Evolutionary conservation across 2,329 filamentous ascomycete species (phyloP), one percentile per base, ranked within the genome.

Genomic region (Paracoccidioides brasiliensis): DNA sequence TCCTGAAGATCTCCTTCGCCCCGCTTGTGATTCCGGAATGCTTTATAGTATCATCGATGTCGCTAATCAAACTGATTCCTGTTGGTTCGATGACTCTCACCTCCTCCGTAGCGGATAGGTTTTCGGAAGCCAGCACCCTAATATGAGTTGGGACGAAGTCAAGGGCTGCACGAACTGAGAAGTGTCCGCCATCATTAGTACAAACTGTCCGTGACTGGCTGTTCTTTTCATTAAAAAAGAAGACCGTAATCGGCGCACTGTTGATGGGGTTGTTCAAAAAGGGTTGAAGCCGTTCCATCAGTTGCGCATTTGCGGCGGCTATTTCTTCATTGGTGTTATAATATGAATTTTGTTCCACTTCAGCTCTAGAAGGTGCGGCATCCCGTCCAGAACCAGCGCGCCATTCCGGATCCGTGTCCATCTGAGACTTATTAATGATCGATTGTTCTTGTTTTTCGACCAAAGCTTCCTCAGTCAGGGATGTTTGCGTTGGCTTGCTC

Each of bases 11-110:
- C 67, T 97, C 93, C 57, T 90, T 84, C 0, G 91, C 86, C 5
- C 94, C 93, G 53, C 81, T 81, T 1, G 83, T 80, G 61, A 98
- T 96, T 56, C 90, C 94, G 22, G 93, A 96, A 64, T 90, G 86
- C 69, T 98, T 98, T 67, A 98, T 85, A 0, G 93, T 98, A 70
- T 98, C 93, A 66, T 98, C 93, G 60, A 98, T 93, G 67, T 98
- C 93, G 67, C 89, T 97, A 68, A 98, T 97, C 57, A 98, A 67
- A 69, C 90, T 97, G 59, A 98, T 80, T 43, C 93, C 93, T 28
- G 75, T 76, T 0, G 86, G 81, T 57, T 91, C 85, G 3, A 86
- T 90, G 52, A 97, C 75, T 43, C 82, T 78, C 46, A 98, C 79
- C 55, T 87, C 80, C 60, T 93, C 86, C 1, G 85, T 88, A 0